Evolutionary conservation across 768 basidiomycete genomes (phyloP).

Genomic region (Termitomyces sp.): DNA sequence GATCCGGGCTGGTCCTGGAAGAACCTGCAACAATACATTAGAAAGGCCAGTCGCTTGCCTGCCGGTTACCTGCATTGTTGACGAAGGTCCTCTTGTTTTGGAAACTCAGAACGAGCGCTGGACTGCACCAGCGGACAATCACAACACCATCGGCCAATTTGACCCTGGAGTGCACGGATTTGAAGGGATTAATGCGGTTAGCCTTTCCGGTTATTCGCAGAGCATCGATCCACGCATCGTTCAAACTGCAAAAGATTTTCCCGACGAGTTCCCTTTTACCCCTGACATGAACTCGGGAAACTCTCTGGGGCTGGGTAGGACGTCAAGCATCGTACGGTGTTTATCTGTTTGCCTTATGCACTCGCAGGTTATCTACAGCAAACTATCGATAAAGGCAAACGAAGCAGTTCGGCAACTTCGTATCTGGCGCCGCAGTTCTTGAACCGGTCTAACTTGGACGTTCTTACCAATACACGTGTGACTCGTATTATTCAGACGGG

Average conservation of each 20-base stretch:
- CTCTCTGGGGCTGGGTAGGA: constrained; percentile 22
- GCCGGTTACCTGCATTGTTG: neutral
- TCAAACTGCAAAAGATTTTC: constrained; percentile 22
- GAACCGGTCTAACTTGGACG: neutral
- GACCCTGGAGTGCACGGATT: constrained; percentile 31
- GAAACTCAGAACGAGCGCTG: constrained; percentile 30
- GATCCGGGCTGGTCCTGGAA: neutral
- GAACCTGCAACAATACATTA: neutral
- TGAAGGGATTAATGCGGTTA: constrained; percentile 26
- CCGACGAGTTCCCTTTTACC: constrained; percentile 15
- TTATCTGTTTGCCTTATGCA: neutral
- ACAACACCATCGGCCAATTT: constrained; percentile 31
- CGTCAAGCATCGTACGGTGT: neutral
- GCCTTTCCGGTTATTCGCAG: constrained; percentile 26
- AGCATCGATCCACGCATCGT: constrained; percentile 26
- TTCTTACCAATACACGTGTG: neutral
- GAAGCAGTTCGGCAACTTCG: neutral
- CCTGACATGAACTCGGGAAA: constrained; percentile 24
- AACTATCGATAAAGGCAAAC: neutral
- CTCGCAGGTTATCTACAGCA: neutral
- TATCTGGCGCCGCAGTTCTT: neutral
- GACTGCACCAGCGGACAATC: constrained; percentile 29
- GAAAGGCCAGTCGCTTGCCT: neutral
- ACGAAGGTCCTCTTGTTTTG: neutral
- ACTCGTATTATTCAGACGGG: neutral